phyloP scores from a whole-genome alignment of 2,329 filamentous ascomycete genomes.

The Trichoderma guizhouense region DNA sequence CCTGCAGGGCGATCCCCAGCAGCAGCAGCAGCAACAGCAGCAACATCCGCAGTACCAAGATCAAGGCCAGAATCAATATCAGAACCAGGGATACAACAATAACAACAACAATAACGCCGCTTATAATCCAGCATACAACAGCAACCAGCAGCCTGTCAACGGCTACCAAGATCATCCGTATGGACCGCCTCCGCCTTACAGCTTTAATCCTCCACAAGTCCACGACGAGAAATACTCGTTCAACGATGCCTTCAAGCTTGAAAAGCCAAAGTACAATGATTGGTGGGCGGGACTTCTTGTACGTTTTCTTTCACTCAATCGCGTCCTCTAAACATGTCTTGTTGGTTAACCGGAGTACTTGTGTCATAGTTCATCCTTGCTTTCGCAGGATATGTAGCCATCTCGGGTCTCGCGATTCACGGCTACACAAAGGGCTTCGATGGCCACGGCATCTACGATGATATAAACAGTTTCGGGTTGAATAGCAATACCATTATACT shows the following conservation, averaged over 20 bases:
- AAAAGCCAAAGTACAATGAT: conserved; percentile 85
- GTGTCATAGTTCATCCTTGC: conserved; percentile 62
- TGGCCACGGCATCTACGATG: conserved; percentile 71
- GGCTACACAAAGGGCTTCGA: conserved; percentile 65
- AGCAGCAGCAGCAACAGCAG: background rate
- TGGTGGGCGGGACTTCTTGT: conserved; percentile 82
- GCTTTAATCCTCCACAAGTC: conserved; percentile 37
- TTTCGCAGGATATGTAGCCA: conserved; percentile 69
- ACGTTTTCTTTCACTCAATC: conserved; percentile 25
- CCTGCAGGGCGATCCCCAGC: conserved; percentile 22
- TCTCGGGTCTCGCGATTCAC: conserved; percentile 72
- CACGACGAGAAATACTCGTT: conserved; percentile 57
- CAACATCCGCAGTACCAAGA: conserved; percentile 1
- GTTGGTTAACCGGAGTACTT: background rate
- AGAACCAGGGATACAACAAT: conserved; percentile 18
- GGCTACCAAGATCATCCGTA: conserved; percentile 21
- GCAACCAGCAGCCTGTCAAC: background rate
- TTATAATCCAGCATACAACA: conserved; percentile 16
- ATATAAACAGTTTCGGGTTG: conserved; percentile 62
- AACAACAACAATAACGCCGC: background rate
- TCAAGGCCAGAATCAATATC: conserved; percentile 22
- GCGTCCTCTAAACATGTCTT: too few relatives aligned
- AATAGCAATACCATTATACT: conserved; percentile 83
- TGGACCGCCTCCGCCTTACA: conserved; percentile 32
- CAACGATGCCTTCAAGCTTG: conserved; percentile 77